These are phyloP conservation scores for Annulohypoxylon nitens DNA, from an alignment of 495 filamentous ascomycete genomes.

Conservation along the genomic window DNA sequence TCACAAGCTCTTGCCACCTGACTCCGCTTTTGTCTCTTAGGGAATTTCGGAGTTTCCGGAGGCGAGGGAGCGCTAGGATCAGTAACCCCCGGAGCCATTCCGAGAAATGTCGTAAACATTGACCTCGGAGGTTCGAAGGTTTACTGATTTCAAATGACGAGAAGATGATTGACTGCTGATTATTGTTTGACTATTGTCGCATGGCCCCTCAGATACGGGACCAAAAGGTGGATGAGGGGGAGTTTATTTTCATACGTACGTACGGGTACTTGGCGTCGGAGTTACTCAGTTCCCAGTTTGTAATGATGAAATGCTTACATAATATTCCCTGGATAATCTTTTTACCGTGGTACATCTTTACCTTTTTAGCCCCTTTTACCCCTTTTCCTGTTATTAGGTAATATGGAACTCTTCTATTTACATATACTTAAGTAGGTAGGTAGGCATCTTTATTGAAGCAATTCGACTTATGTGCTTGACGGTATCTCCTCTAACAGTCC, in stretches of 20 bases:
- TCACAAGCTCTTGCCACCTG: conserved; percentile 52
- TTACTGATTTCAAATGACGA: background rate
- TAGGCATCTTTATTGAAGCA: too few species aligned
- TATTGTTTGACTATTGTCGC: background rate
- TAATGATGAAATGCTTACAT: conserved; percentile 16
- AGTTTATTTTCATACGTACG: background rate
- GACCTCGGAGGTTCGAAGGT: background rate
- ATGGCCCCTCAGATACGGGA: background rate
- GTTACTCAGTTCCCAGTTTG: background rate
- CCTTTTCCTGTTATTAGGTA: background rate
- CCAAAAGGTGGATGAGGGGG: background rate
- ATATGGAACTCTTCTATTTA: background rate
- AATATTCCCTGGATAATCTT: background rate
- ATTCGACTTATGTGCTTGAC: too few species aligned
- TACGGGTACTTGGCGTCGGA: background rate
- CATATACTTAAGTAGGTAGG: too few species aligned
- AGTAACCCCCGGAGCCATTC: conserved; percentile 30
- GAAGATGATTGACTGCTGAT: background rate
- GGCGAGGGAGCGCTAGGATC: conserved; percentile 29
- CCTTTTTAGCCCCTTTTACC: background rate
- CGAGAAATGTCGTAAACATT: conserved; percentile 37
- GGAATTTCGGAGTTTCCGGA: conserved; percentile 36
- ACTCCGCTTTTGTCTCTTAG: conserved; percentile 40
- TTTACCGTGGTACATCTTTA: conserved; percentile 2
- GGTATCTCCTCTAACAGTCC: too few species aligned